Base-by-base conservation (phyloP, 2,329 filamentous ascomycete genomes). In the Colletotrichum aenigma region DNA sequence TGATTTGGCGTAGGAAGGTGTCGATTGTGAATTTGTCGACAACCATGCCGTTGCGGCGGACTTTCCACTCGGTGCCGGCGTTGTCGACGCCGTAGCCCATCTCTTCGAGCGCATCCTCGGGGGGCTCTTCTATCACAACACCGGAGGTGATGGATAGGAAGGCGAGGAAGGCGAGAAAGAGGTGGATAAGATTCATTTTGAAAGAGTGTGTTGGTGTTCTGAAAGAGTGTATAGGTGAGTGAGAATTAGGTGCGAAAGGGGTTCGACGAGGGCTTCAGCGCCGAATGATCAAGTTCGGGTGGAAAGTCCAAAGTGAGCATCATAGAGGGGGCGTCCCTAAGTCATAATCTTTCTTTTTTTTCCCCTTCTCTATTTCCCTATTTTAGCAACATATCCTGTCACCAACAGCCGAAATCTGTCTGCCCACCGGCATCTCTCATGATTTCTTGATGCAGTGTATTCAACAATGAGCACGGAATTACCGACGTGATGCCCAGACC, bases 251-350 rank as follows among this genome's bases (percentile, higher is more conserved):
- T 21, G n/a, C n/a, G n/a, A 7, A 6, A 48, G n/a, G 12, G 43
- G 2, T 21, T 21, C 3, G n/a, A 13, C n/a, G 43, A 21, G 43
- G 43, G 1, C 43, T 12, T 48, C n/a, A 48, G 10, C 43, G 6
- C 18, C 18, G 0, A 48, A 1, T 48, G 43, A 21, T 48, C 43
- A 48, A n/a, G 43, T 21, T 6, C 10, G 9, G 28, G 8, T 30
- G 8, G 28, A 30, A 30, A 30, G 28, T 30, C 28, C 8, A 30
- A 30, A 30, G 9, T 9, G 16, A 12, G 9, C 18, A 48, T 48
- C 1, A 6, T n/a, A 2, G 38, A 48, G 18, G 18, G 18, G 9
- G 38, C 9, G 9, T 12, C 3, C 2, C 1, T 2, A 12, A 10
- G 18, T 48, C 38, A 10, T 43, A 6, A 6, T 10, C 4, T 6